Conservation (phyloP, 306 rosid species). For the Fragaria nilgerrensis region DNA sequence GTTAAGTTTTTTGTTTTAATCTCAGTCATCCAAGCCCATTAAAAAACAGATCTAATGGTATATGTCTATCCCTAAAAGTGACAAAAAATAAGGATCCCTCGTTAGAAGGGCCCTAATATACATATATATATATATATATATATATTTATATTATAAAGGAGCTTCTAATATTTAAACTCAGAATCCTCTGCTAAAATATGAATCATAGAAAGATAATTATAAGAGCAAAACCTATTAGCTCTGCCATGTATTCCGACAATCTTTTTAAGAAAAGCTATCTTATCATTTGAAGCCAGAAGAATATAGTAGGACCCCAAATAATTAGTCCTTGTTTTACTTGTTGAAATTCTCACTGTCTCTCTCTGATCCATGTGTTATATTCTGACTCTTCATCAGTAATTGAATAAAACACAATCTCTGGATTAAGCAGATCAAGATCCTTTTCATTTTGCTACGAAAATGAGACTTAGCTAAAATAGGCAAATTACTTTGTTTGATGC, state of each 20-base stretch:
- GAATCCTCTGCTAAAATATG: not conserved
- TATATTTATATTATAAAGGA: not conserved
- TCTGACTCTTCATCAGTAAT: not conserved
- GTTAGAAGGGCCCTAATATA: no score
- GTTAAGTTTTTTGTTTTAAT: no score
- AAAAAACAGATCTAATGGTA: no score
- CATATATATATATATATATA: no score
- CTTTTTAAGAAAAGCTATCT: not conserved
- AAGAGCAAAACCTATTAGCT: not conserved
- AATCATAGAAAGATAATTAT: not conserved
- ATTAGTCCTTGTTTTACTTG: not conserved
- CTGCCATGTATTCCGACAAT: constrained; percentile 8
- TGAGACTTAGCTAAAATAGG: not conserved
- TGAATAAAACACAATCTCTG: not conserved
- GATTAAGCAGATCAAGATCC: not conserved
- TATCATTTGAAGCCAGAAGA: not conserved
- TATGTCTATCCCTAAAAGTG: no score
- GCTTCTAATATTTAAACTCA: constrained; percentile 14
- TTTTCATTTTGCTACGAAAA: not conserved
- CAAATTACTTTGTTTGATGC: not conserved
- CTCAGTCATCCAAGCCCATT: no score
- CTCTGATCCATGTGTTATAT: not conserved
- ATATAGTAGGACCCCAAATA: not conserved
- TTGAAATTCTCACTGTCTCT: not conserved
- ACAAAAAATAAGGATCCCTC: no score